phyloP scores from a whole-genome alignment of 768 basidiomycete species.

The Auriscalpium microsporum region DNA sequence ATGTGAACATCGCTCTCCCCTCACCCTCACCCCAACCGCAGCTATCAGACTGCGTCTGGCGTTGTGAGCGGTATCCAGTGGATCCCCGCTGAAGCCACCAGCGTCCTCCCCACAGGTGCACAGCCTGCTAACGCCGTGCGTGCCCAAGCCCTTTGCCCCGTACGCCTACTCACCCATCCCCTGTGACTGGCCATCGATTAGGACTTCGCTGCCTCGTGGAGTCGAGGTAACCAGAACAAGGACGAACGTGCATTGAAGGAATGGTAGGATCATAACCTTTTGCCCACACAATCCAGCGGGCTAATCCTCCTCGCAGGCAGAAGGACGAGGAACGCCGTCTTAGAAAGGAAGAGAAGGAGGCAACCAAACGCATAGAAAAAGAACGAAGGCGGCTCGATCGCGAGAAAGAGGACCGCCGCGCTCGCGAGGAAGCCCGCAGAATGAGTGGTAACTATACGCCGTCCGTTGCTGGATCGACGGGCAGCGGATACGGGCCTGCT shows the following conservation, averaged over 20 bases:
- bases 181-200: conserved; percentile 18
- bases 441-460: conserved; percentile 29
- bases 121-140: conserved; percentile 50
- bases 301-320: conserved; percentile 20
- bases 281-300: background rate
- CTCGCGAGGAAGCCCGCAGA: conserved; percentile 43
- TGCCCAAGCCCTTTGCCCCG: conserved; percentile 6
- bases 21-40: conserved; percentile 18
- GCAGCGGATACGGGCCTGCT: conserved; percentile 14
- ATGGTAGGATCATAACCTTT: conserved; percentile 6
- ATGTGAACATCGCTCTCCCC: background rate
- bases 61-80: conserved; percentile 56
- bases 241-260: conserved; percentile 16
- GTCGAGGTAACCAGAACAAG: conserved; percentile 25
- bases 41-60: conserved; percentile 66
- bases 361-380: conserved; percentile 32
- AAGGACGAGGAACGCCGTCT: conserved; percentile 42
- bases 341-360: conserved; percentile 41
- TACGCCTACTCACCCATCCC: background rate
- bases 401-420: conserved; percentile 43
- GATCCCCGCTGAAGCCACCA: conserved; percentile 64
- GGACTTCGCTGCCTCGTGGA: conserved; percentile 56
- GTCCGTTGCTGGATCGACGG: background rate
- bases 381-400: conserved; percentile 25
- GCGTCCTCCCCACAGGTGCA: conserved; percentile 50